phyloP scores from a whole-genome alignment of 257 asterid species.

The Ocimum tenuiflorum region DNA sequence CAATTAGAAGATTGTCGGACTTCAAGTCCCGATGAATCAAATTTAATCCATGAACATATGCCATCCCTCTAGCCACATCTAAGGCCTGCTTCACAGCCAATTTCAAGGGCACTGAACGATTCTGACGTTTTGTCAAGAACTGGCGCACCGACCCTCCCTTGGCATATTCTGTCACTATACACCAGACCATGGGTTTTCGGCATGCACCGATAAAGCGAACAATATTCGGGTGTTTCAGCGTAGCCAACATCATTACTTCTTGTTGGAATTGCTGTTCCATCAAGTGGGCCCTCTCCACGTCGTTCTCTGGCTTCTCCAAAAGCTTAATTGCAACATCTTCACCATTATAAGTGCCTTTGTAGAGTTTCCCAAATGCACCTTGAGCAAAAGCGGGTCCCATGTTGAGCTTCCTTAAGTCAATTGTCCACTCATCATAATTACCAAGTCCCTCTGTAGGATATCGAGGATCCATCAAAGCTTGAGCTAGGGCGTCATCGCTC shows the following conservation, averaged over 20 bases:
- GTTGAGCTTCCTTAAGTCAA: constrained; percentile 85
- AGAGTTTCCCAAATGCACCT: constrained; percentile 97
- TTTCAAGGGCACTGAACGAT: constrained; percentile 84
- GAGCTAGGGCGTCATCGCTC: constrained; percentile 85
- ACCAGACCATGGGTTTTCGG: constrained; percentile 98
- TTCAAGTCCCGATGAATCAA: constrained; percentile 89
- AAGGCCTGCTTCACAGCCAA: constrained; percentile 98
- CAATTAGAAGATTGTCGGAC: constrained; percentile 86
- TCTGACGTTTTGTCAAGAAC: constrained; percentile 71
- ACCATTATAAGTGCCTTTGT: constrained; percentile 80
- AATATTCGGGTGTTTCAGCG: constrained; percentile 79
- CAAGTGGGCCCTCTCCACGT: constrained; percentile 67
- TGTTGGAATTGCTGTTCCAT: constrained; percentile 99
- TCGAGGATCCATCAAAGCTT: constrained; percentile 82
- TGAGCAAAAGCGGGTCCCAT: constrained; percentile 99
- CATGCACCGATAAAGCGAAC: constrained; percentile 94
- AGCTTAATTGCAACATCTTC: constrained; percentile 96
- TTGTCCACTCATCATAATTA: constrained; percentile 83
- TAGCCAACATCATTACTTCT: constrained; percentile 97
- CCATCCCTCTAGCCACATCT: constrained; percentile 99
- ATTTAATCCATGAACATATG: constrained; percentile 79
- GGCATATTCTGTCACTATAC: constrained; percentile 94
- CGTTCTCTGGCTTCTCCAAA: constrained; percentile 86
- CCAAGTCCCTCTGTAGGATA: constrained; percentile 85
- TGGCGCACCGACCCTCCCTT: constrained; percentile 97